Evolutionary conservation across 495 filamentous ascomycete genomes (phyloP), one percentile per base, ranked within the genome.

Genomic region (Podospora didyma): DNA sequence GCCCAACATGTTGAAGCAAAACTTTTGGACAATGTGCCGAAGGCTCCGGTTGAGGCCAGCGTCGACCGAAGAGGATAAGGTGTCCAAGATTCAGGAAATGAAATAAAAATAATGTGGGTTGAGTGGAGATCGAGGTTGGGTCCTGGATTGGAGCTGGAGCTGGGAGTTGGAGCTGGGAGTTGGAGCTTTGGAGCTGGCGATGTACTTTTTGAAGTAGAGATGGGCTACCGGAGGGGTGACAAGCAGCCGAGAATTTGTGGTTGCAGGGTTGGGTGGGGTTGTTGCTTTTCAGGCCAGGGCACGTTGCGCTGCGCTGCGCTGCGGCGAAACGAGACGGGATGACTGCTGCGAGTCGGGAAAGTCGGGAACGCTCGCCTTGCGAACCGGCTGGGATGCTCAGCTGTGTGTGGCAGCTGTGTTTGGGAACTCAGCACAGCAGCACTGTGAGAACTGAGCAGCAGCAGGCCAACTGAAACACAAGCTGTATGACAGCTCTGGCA

Each of bases 41-140:
- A 57, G 60, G 63, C 56, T 66, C 68, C 63, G 57, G 50, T 53
- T 49, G 58, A 61, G 46, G 59, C 51, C 59, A 56, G 55, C 53
- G 54, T 39, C 52, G 60, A 53, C 56, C 35, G 48, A 51, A 28
- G 39, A 69, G 65, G 53, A 61, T 62, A 45, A 42, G 3, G 12
- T 42, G n/a, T 17, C 39, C 39, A 42, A 3, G 39, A 42, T 7
- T 14, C 4, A 16, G 39, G 12, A 42, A 42, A 10, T 7, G 12
- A 64, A 61, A 60, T 54, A 61, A 59, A 61, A 64, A 64, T 59
- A 61, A 64, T 63, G 69, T 68, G 67, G 67, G 63, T 53, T 70
- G 67, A 65, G 67, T 70, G 67, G 69, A 70, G 69, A 66, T 61
- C 46, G 48, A 28, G 42, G 42, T 59, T 28, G 53, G 54, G 35